These are phyloP conservation scores for Stephania yunnanensis DNA, from an alignment of 164 flowering plant genomes.

Conservation along the genomic window DNA sequence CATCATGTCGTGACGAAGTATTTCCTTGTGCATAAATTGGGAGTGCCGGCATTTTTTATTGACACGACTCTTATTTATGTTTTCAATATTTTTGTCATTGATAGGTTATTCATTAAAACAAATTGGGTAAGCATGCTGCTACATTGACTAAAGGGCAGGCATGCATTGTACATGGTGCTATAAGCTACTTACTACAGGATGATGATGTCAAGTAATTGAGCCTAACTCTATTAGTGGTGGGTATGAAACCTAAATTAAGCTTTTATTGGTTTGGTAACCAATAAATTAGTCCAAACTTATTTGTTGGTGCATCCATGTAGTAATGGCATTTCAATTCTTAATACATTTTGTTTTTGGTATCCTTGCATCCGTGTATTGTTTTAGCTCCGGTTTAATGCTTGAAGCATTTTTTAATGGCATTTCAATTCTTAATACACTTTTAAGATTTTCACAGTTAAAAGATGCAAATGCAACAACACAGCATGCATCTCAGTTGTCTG, in stretches of 20 bases:
- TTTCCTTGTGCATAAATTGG: too few relatives aligned
- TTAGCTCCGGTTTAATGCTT: not conserved
- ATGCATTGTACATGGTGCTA: slow-evolving; percentile 84
- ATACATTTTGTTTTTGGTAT: not conserved
- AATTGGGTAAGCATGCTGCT: slow-evolving; percentile 93
- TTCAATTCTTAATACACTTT: too few relatives aligned
- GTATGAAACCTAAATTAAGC: slow-evolving; percentile 28
- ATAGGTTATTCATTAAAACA: too few relatives aligned
- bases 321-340: not conserved
- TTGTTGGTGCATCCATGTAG: not conserved
- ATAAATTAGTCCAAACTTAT: not conserved
- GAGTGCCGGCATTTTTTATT: too few relatives aligned
- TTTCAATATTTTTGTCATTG: too few relatives aligned
- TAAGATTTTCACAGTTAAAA: not conserved
- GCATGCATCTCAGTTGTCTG: not conserved
- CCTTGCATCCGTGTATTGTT: not conserved
- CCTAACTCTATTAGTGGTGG: slow-evolving; percentile 96
- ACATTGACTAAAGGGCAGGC: slow-evolving; percentile 79
- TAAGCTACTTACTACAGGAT: slow-evolving; percentile 83
- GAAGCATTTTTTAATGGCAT: not conserved
- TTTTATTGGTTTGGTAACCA: too few relatives aligned
- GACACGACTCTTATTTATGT: too few relatives aligned
- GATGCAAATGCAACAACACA: not conserved
- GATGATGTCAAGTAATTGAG: slow-evolving; percentile 87
- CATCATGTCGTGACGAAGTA: too few relatives aligned